These are phyloP conservation scores for Carex pumila DNA, from an alignment of 176 grass and related monocot genomes.

Conservation along the genomic window DNA sequence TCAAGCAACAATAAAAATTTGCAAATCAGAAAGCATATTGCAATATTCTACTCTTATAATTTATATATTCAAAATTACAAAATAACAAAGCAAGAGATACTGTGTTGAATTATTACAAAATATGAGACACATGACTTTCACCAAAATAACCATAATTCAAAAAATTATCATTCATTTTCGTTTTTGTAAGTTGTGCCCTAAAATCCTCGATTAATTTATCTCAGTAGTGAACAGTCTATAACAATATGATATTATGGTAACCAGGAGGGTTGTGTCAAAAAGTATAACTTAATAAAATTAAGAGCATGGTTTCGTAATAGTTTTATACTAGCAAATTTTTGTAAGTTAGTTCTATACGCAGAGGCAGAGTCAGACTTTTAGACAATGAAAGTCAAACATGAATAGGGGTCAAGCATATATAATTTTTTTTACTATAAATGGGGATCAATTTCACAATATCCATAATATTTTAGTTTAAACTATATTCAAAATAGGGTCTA, in stretches of 20 bases:
- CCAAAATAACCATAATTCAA: background rate
- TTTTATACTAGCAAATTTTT: background rate
- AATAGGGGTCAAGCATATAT: too few species aligned
- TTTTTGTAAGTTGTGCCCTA: background rate
- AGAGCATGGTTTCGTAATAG: background rate
- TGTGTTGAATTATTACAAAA: background rate
- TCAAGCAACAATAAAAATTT: background rate
- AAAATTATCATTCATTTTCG: background rate
- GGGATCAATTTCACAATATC: too few species aligned
- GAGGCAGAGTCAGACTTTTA: too few species aligned
- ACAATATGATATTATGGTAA: background rate
- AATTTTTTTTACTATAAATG: too few species aligned
- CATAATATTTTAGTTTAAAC: too few species aligned
- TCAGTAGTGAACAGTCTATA: background rate
- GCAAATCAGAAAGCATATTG: background rate
- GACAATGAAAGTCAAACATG: too few species aligned
- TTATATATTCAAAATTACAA: background rate
- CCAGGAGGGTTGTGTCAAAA: background rate
- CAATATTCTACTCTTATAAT: background rate
- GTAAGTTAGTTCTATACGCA: background rate
- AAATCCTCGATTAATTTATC: background rate
- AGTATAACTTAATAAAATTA: background rate
- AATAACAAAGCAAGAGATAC: background rate
- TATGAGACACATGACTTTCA: background rate
- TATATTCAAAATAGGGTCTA: too few species aligned